Evolutionary conservation across 495 filamentous ascomycete species (phyloP).

Genomic region (Evernia prunastri): DNA sequence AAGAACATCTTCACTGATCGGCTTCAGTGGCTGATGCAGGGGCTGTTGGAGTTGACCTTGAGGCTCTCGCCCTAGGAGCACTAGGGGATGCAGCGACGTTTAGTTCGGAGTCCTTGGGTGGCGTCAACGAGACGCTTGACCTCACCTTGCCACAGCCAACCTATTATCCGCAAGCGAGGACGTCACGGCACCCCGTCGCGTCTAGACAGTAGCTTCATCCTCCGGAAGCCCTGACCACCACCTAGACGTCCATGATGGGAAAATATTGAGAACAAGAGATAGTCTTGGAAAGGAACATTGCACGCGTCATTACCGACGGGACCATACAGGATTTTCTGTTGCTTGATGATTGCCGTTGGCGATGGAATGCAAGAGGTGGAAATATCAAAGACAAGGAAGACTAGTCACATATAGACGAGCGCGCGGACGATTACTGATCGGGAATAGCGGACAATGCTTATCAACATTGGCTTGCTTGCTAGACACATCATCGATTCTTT

Average conservation of each 20-base stretch:
- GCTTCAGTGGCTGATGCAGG: neutral
- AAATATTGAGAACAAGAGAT: no score
- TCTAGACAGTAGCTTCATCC: neutral
- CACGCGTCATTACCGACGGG: no score
- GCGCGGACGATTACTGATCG: no score
- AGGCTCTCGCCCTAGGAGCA: neutral
- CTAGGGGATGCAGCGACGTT: neutral
- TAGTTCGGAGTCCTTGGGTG: neutral
- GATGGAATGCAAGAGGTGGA: neutral
- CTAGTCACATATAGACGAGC: no score
- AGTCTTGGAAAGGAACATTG: no score
- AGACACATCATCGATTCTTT: no score
- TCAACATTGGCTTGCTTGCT: no score
- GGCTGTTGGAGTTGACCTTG: neutral
- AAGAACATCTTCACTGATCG: neutral
- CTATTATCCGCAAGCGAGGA: neutral
- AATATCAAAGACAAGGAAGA: no score
- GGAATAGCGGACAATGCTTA: no score
- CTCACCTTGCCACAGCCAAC: neutral
- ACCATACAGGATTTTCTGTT: no score
- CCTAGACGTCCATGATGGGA: no score
- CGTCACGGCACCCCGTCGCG: neutral
- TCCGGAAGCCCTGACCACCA: no score
- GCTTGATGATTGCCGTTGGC: neutral
- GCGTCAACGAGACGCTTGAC: neutral